Conservation (phyloP, 192 early-diverging fungal species). For the Backusella sp. region DNA sequence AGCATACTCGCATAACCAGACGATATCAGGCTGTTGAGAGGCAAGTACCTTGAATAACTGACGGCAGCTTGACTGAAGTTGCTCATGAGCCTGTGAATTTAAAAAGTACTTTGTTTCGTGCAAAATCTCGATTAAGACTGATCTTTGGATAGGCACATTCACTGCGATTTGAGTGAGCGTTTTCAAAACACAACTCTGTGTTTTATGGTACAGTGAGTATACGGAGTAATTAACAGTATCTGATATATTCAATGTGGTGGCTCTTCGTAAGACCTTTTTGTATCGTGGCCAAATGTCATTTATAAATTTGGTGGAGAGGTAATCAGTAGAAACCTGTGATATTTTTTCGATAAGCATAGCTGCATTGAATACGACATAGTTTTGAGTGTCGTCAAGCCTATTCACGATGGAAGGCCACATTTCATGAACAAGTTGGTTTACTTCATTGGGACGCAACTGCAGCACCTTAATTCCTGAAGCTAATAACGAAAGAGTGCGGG, state of each 20-base stretch:
- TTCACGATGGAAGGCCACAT: slow-evolving; percentile 52
- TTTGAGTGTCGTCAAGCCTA: slow-evolving; percentile 33
- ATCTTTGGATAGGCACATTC: slow-evolving; percentile 20
- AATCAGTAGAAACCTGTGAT: slow-evolving; percentile 44
- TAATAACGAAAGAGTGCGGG: slow-evolving; percentile 40
- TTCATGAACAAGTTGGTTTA: slow-evolving; percentile 46
- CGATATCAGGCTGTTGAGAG: slow-evolving; percentile 21
- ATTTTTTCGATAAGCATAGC: slow-evolving; percentile 33
- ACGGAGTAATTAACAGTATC: slow-evolving; percentile 20
- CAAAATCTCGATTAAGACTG: slow-evolving; percentile 9
- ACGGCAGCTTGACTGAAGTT: slow-evolving; percentile 19
- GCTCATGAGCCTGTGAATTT: neutral
- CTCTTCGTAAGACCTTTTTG: slow-evolving; percentile 20
- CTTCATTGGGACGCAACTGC: slow-evolving; percentile 32
- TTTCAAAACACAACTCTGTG: slow-evolving; percentile 21
- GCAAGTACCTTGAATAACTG: neutral
- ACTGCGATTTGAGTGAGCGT: slow-evolving; percentile 21
- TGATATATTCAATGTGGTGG: neutral
- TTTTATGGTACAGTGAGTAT: slow-evolving; percentile 28
- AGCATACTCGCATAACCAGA: slow-evolving; percentile 24
- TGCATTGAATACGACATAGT: slow-evolving; percentile 38
- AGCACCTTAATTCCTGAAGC: slow-evolving; percentile 38
- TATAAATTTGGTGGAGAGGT: slow-evolving; percentile 37
- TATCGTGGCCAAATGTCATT: slow-evolving; percentile 49
- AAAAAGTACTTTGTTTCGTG: slow-evolving; percentile 18